These are phyloP conservation scores for Umbelopsis sp. DNA, from an alignment of 371 early-diverging fungal genomes.

Conservation along the genomic window DNA sequence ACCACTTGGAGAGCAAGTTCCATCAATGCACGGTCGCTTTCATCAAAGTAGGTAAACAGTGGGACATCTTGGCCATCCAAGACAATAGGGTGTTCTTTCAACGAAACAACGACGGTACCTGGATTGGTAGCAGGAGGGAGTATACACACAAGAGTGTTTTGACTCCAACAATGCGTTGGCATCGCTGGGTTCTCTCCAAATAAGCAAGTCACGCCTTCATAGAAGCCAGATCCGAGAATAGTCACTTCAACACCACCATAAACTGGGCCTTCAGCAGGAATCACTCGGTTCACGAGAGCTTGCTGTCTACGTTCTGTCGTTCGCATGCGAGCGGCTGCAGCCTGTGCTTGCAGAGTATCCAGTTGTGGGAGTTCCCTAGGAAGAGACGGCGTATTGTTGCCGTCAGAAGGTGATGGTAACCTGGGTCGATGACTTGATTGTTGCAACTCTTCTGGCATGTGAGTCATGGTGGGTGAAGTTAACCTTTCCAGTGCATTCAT, in stretches of 20 bases:
- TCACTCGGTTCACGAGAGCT: constrained; percentile 52
- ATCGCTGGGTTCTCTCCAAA: constrained; percentile 71
- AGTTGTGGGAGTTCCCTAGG: background rate
- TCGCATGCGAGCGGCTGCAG: background rate
- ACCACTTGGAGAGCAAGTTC: constrained; percentile 79
- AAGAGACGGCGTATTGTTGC: background rate
- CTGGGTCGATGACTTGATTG: constrained; percentile 5
- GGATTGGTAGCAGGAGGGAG: constrained; percentile 71
- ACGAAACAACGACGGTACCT: constrained; percentile 70
- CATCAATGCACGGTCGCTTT: constrained; percentile 77
- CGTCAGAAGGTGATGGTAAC: background rate
- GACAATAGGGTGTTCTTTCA: constrained; percentile 58
- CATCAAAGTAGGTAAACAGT: constrained; percentile 63
- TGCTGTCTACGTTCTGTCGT: background rate
- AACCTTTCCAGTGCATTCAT: constrained; percentile 6
- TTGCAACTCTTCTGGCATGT: background rate
- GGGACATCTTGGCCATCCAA: constrained; percentile 54
- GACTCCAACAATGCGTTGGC: constrained; percentile 66
- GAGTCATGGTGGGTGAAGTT: background rate
- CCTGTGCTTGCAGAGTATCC: background rate
- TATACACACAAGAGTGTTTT: constrained; percentile 69
- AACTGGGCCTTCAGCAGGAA: constrained; percentile 74
- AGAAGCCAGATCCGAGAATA: constrained; percentile 70
- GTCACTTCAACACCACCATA: constrained; percentile 77
- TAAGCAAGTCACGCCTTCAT: constrained; percentile 64